Evolutionary conservation across 2,329 filamentous ascomycete species (phyloP), one percentile per base, ranked within the genome.

Genomic region (Trichoderma atroviride): DNA sequence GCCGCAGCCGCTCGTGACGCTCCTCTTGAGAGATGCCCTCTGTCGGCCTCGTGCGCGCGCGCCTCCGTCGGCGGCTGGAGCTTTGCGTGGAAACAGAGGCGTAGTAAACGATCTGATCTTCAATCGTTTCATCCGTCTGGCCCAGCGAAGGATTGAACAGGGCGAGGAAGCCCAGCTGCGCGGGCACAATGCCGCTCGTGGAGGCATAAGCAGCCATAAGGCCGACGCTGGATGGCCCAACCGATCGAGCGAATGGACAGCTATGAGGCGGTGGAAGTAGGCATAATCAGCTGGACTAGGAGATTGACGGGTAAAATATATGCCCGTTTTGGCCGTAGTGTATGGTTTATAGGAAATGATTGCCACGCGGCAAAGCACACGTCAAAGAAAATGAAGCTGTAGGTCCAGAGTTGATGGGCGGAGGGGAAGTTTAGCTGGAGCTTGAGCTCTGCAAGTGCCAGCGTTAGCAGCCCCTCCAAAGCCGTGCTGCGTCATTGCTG

Each of bases 121-220:
- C 85, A 73, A 95, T 84, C 1, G 83, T 85, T 55, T 86, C 84
- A 74, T 87, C 85, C 3, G 82, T 85, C 55, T 75, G 77, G 75
- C 92, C 91, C 56, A 96, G 86, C 6, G 91, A 89, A 40, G 96
- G 96, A 79, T 97, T 98, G 85, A 97, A 99, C 78, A 99, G 96
- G 78, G 95, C 90, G 57, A 99, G 87, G 79, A 96, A 98, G 75
- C 92, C 92, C 35, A 98, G 88, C 77, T 92, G 92, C 43, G 95
- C 95, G 55, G 96, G 94, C 47, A 80, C 76, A 56, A 78, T 63
- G 58, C 75, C 71, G 47, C 76, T 73, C 33, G 74, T 61, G 61
- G 74, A 61, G 16, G 73, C 55, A 31, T 72, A 58, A 50, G 74
- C 63, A 55, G 74, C 58, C 74, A 76, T 77, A 37, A 16, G 59